Base-by-base conservation (phyloP, 169 alveolate genomes). In the Plasmodium gonderi region DNA sequence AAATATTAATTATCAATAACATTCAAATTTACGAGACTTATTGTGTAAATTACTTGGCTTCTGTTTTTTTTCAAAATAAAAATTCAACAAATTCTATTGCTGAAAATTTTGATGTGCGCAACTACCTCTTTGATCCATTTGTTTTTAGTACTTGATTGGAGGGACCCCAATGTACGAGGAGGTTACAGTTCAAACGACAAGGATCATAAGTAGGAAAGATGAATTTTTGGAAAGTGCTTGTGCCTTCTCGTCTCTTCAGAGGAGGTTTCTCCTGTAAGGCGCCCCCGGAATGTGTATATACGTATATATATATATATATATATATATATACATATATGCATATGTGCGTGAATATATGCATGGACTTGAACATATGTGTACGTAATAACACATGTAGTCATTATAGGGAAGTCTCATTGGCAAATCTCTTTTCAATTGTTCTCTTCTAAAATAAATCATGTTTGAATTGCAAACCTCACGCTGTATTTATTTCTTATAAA, bases 21-120 rank as follows among this genome's bases (percentile, higher is more conserved):
- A 87, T 87, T n/a, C 93, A 87, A 51, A 87, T 87, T 6, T 87
- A 87, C 51, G 93, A 87, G n/a, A 87, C 93, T 3, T 87, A 87
- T 60, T 87, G 93, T 26, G 89, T 87, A 31, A 87, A 87, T 64
- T 87, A 87, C 44, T 87, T 87, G 80, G 93, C 93, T n/a, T 87
- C 93, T 7, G 93, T 87, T 29, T 87, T 87, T 54, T 87, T 87
- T 38, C 93, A 87, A 67, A 87, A 29, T 23, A 51, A 87, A 12
- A 65, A 44, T 45, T 38, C 77, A 11, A 33, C 80, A 7, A 40
- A 60, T 51, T 38, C 89, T 4, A 4, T 87, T 2, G 47, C 78
- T 54, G 90, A 87, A 23, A n/a, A n/a, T 26, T 87, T 87, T 36
- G 93, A 87, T 45, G 87, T 87, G 0, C 49, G 93, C 20, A 87